Evolutionary conservation across 345 rosid species (phyloP).

Genomic region (Psidium friedrichsthalianum): DNA sequence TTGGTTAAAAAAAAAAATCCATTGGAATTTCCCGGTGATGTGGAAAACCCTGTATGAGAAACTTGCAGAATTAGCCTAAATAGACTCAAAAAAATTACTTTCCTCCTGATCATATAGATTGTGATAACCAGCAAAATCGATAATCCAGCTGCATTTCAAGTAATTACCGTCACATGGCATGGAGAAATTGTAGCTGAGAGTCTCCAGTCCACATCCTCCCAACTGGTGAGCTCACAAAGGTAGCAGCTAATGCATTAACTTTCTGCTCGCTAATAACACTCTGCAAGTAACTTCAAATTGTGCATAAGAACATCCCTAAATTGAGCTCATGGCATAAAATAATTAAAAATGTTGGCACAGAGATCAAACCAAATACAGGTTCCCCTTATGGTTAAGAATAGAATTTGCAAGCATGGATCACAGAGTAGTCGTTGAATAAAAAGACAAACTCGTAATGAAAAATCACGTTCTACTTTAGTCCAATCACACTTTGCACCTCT

Average conservation of each 20-base stretch:
- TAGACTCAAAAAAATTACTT: background rate
- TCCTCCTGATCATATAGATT: background rate
- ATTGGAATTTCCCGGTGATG: background rate
- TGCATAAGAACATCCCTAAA: background rate
- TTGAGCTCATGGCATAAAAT: background rate
- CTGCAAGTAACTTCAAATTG: conserved; percentile 30
- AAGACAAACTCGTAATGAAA: background rate
- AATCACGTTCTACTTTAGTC: background rate
- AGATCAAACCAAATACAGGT: background rate
- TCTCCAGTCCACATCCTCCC: conserved; percentile 96
- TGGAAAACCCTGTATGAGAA: background rate
- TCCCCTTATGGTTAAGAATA: background rate
- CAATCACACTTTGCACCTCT: background rate
- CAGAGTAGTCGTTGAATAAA: background rate
- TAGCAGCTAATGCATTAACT: conserved; percentile 85
- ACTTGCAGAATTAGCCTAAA: background rate
- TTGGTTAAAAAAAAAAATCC: background rate
- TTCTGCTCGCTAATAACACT: conserved; percentile 88
- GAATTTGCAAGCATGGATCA: background rate
- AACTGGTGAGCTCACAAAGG: conserved; percentile 69
- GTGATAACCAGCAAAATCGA: background rate
- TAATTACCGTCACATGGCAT: conserved; percentile 89
- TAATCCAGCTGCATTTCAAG: conserved; percentile 5
- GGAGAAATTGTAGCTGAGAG: conserved; percentile 93
- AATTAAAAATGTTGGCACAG: background rate